A percentile compares a stretch with the other conserved stretches of the same genome.
Evolutionary conservation across 768 basidiomycete genomes (phyloP).

Genomic region (Suillus subalutaceus): DNA sequence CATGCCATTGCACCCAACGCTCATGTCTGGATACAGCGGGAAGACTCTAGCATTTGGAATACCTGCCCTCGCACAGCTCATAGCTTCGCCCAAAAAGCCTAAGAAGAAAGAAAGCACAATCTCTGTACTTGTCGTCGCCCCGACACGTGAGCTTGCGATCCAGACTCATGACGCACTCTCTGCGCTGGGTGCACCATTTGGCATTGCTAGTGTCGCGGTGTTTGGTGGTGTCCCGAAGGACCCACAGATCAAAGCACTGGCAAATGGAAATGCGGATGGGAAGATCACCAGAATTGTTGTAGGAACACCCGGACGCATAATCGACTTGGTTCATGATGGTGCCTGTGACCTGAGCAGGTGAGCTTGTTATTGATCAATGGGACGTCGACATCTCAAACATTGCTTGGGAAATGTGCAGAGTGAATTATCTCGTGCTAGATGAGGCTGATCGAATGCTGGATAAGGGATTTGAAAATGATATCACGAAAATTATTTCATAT

Average conservation of each 20-base stretch:
- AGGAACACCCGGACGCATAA: conserved; percentile 91
- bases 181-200: conserved; percentile 71
- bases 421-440: conserved; percentile 91
- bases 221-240: conserved; percentile 96
- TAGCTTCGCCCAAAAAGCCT: conserved; percentile 40
- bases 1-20: not conserved
- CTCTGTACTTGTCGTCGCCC: conserved; percentile 82
- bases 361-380: conserved; percentile 29
- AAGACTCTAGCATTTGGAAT: conserved; percentile 97
- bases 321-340: conserved; percentile 91
- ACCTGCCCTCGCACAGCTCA: conserved; percentile 77
- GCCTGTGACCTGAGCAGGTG: conserved; percentile 79
- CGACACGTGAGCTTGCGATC: conserved; percentile 94
- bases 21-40: conserved; percentile 55
- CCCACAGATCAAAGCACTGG: conserved; percentile 72
- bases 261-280: conserved; percentile 51
- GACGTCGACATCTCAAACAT: not conserved
- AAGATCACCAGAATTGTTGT: conserved; percentile 78
- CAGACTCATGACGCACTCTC: conserved; percentile 90
- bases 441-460: conserved; percentile 99
- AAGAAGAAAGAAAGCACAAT: conserved; percentile 42
- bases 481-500: conserved; percentile 82
- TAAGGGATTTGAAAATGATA: conserved; percentile 98
- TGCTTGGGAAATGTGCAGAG: conserved; percentile 44
- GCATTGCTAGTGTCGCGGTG: conserved; percentile 81